These are phyloP conservation scores for Cryomyces minteri DNA, from an alignment of 495 filamentous ascomycete species.

Conservation along the genomic window DNA sequence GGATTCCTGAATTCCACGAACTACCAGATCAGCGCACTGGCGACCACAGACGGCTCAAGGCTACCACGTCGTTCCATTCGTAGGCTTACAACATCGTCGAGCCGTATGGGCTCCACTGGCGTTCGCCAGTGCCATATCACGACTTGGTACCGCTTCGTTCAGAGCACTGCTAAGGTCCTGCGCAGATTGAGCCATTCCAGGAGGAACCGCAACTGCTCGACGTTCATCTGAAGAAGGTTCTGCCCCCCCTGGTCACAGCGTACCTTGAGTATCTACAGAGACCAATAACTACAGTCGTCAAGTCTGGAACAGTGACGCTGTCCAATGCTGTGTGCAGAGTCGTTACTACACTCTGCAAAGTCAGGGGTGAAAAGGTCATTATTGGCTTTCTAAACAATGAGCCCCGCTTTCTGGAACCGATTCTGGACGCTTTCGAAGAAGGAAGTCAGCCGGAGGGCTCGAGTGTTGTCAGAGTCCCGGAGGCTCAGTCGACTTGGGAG, in stretches of 20 bases:
- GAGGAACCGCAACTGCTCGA: conserved; percentile 95
- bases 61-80: background rate
- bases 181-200: conserved; percentile 79
- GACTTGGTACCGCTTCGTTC: background rate
- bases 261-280: conserved; percentile 45
- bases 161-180: conserved; percentile 3
- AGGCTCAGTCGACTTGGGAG: conserved; percentile 47
- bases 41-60: no score
- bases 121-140: background rate
- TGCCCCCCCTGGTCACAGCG: conserved; percentile 53
- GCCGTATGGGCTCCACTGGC: conserved; percentile 1
- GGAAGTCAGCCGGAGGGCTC: conserved; percentile 1
- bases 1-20: background rate
- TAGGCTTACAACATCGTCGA: conserved; percentile 1
- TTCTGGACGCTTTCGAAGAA: conserved; percentile 46
- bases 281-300: conserved; percentile 6
- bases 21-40: background rate
- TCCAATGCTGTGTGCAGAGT: conserved; percentile 56
- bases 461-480: background rate
- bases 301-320: conserved; percentile 21
- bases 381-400: conserved; percentile 79
- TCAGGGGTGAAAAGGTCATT: conserved; percentile 84
- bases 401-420: conserved; percentile 58
- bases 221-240: conserved; percentile 53
- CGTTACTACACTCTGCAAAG: conserved; percentile 84